These are phyloP conservation scores for Antitrichia curtipendula DNA, from an alignment of 225 moss, liverwort and hornwort genomes.

Conservation along the genomic window DNA sequence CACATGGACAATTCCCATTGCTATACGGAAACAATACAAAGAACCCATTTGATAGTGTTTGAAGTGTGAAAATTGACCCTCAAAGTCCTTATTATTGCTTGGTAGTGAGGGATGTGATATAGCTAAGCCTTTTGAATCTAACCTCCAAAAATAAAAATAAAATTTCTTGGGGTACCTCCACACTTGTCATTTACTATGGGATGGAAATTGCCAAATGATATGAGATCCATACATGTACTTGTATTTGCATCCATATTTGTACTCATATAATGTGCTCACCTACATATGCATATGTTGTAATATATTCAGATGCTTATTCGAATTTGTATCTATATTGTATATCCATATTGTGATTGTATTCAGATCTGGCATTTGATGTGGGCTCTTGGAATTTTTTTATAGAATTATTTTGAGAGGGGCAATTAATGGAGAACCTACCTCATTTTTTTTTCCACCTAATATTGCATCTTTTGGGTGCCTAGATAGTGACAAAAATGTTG, in stretches of 20 bases:
- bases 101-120: not conserved
- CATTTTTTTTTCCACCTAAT: too few species aligned
- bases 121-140: fast-evolving
- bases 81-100: not conserved
- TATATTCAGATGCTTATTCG: not conserved
- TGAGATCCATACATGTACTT: not conserved
- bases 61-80: not conserved
- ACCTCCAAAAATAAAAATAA: not conserved
- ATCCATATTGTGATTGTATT: not conserved
- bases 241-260: not conserved
- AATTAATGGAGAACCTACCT: not conserved
- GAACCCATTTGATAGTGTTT: not conserved
- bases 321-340: fast-evolving
- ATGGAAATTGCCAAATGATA: not conserved
- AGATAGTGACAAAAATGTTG: too few species aligned
- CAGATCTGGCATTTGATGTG: fast-evolving
- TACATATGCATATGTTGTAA: not conserved
- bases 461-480: too few species aligned
- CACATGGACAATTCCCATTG: too few species aligned
- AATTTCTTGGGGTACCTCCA: fast-evolving
- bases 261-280: not conserved
- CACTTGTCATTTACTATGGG: not conserved
- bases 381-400: not conserved
- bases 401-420: not conserved
- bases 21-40: too few species aligned